A percentile compares a stretch with the other conserved stretches of the same genome.
phyloP scores from a whole-genome alignment of 2,329 filamentous ascomycete species.

The Teratosphaeria nubilosa region DNA sequence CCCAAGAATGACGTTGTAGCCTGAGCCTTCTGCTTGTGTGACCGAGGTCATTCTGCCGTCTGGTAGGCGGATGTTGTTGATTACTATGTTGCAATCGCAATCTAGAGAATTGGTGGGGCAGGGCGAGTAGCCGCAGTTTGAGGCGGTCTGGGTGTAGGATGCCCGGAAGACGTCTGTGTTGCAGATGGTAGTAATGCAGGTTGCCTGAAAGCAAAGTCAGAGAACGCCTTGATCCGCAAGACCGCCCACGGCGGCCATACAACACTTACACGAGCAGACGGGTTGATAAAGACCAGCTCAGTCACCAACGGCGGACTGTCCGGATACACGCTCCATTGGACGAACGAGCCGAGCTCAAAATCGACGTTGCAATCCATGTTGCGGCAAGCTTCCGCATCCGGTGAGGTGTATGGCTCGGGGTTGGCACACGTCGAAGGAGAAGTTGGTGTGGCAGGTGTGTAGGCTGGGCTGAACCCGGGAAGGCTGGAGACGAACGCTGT shows the following conservation, averaged over 20 bases:
- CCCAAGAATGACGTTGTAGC: conserved; percentile 14
- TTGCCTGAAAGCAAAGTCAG: conserved; percentile 1
- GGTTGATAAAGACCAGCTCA: conserved; percentile 10
- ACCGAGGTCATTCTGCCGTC: conserved; percentile 10
- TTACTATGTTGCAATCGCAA: conserved; percentile 13
- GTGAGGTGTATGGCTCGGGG: not conserved
- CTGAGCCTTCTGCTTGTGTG: conserved; percentile 11
- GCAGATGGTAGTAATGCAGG: conserved; percentile 15
- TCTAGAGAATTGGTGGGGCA: conserved; percentile 16
- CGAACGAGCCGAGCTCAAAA: conserved; percentile 9
- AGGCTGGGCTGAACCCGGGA: not conserved
- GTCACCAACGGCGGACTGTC: conserved; percentile 9
- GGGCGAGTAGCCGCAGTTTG: conserved; percentile 8
- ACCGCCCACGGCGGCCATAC: not conserved
- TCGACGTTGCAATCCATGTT: conserved; percentile 10
- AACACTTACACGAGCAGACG: not conserved
- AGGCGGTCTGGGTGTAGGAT: conserved; percentile 8
- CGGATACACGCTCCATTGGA: conserved; percentile 9
- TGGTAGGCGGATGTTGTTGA: conserved; percentile 11
- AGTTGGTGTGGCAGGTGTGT: not conserved
- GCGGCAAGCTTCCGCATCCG: conserved; percentile 6
- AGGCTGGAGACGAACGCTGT: not conserved
- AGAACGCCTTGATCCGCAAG: not conserved
- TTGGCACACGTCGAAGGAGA: not conserved
- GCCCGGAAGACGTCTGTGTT: conserved; percentile 11